Percentiles rank a stretch among this genome's conserved stretches.
These are phyloP conservation scores for Aspergillus heteromorphus DNA, from an alignment of 495 filamentous ascomycete genomes.

Conservation along the genomic window DNA sequence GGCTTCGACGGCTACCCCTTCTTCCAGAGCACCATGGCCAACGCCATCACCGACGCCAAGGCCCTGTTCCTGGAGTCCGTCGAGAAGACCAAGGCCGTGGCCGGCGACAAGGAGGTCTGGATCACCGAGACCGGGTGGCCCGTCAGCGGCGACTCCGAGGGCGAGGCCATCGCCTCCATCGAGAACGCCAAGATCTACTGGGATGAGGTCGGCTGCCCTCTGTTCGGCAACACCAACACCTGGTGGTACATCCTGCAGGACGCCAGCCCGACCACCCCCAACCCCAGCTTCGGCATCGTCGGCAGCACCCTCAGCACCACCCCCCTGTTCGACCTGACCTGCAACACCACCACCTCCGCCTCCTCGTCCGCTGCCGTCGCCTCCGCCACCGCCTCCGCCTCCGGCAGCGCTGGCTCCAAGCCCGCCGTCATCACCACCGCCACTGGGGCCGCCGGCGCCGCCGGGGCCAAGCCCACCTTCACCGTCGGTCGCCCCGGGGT, in stretches of 20 bases:
- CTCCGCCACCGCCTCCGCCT: conserved; percentile 6
- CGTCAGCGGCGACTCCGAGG: conserved; percentile 56
- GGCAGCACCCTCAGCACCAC: conserved; percentile 48
- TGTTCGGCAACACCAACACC: conserved; percentile 62
- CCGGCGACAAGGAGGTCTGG: conserved; percentile 69
- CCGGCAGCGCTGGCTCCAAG: conserved; percentile 12
- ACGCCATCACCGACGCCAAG: conserved; percentile 57
- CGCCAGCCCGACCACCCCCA: conserved; percentile 44
- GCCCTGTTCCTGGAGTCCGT: conserved; percentile 60
- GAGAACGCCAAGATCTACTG: conserved; percentile 77
- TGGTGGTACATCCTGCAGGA: conserved; percentile 77
- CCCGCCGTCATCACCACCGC: conserved; percentile 9
- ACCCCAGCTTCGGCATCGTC: conserved; percentile 66
- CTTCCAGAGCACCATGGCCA: conserved; percentile 66
- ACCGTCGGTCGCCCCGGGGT: conserved; percentile 14
- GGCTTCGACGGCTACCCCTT: conserved; percentile 73
- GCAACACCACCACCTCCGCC: conserved; percentile 31
- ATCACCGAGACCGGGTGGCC: conserved; percentile 91
- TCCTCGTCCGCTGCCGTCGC: conserved; percentile 16
- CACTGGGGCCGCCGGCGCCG: conserved; percentile 12
- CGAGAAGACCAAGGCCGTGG: conserved; percentile 49
- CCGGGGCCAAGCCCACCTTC: conserved; percentile 14
- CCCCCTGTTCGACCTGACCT: conserved; percentile 61
- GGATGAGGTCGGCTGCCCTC: conserved; percentile 68
- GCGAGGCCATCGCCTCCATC: conserved; percentile 55